These are phyloP conservation scores for Fusarium metavorans DNA, from an alignment of 2,329 filamentous ascomycete genomes.

Conservation along the genomic window DNA sequence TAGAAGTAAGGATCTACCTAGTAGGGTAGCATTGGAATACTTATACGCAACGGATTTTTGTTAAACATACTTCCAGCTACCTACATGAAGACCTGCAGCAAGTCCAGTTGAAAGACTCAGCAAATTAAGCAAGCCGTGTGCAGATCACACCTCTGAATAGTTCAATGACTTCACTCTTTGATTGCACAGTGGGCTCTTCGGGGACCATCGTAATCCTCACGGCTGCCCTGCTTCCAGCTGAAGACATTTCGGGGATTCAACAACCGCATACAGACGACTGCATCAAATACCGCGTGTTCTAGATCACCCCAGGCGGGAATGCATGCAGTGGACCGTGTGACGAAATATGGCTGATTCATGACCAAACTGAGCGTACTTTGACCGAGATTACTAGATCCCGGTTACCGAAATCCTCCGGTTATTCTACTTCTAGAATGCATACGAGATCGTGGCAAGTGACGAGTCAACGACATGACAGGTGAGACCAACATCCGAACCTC, in stretches of 20 bases:
- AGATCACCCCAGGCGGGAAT: background rate
- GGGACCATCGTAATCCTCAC: background rate
- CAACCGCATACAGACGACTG: background rate
- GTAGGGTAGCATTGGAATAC: background rate
- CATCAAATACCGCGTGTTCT: background rate
- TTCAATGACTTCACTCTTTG: background rate
- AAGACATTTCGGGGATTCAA: background rate
- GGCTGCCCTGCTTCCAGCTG: background rate
- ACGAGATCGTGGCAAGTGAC: background rate
- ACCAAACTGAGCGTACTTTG: background rate
- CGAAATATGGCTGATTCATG: background rate
- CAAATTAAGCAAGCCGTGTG: background rate
- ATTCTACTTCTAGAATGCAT: background rate
- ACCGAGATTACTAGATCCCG: background rate
- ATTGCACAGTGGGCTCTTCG: background rate
- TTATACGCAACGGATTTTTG: background rate
- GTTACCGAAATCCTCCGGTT: background rate
- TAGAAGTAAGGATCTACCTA: background rate
- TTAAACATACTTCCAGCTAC: background rate
- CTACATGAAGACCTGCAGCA: background rate
- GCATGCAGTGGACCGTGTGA: background rate
- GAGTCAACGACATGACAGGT: background rate
- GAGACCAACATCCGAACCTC: background rate
- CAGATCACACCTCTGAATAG: background rate
- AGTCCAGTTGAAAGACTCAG: background rate